Evolutionary conservation across 2,329 filamentous ascomycete species (phyloP).

Genomic region (Pseudocercospora musae): DNA sequence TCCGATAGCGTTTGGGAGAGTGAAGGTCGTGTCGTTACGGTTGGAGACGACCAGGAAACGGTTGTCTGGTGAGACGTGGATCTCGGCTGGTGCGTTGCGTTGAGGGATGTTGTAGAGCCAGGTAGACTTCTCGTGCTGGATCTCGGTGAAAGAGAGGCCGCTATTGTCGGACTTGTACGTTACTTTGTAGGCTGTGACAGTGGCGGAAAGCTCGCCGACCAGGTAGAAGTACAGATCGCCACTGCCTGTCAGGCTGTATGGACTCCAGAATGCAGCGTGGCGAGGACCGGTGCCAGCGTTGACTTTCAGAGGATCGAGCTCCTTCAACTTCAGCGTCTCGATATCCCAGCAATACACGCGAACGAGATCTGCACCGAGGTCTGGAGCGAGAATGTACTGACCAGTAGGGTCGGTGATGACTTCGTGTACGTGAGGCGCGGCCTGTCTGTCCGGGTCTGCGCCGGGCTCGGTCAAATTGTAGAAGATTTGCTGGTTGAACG

Average conservation of each 20-base stretch:
- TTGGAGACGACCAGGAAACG: conserved; percentile 66
- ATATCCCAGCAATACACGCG: conserved; percentile 33
- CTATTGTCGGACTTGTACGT: conserved; percentile 39
- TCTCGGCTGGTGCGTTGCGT: conserved; percentile 54
- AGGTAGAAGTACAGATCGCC: conserved; percentile 37
- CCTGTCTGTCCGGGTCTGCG: conserved; percentile 33
- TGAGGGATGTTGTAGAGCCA: conserved; percentile 44
- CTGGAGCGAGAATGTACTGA: conserved; percentile 38
- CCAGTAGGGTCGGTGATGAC: conserved; percentile 39
- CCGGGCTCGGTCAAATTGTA: conserved; percentile 32
- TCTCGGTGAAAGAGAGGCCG: conserved; percentile 48
- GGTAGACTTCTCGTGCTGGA: conserved; percentile 46
- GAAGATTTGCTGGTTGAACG: conserved; percentile 35
- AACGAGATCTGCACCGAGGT: conserved; percentile 39
- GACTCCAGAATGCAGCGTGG: conserved; percentile 37
- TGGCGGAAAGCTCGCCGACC: conserved; percentile 52
- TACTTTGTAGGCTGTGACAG: conserved; percentile 48
- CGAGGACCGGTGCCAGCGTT: conserved; percentile 36
- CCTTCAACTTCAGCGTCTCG: conserved; percentile 27
- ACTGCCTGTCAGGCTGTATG: conserved; percentile 25
- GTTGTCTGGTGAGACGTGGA: conserved; percentile 50
- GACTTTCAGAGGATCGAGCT: conserved; percentile 26
- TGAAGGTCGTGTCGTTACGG: conserved; percentile 59
- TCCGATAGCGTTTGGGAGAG: conserved; percentile 43
- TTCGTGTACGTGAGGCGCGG: conserved; percentile 37